Base-by-base conservation (phyloP, 768 basidiomycete species). In the Suillus spraguei region DNA sequence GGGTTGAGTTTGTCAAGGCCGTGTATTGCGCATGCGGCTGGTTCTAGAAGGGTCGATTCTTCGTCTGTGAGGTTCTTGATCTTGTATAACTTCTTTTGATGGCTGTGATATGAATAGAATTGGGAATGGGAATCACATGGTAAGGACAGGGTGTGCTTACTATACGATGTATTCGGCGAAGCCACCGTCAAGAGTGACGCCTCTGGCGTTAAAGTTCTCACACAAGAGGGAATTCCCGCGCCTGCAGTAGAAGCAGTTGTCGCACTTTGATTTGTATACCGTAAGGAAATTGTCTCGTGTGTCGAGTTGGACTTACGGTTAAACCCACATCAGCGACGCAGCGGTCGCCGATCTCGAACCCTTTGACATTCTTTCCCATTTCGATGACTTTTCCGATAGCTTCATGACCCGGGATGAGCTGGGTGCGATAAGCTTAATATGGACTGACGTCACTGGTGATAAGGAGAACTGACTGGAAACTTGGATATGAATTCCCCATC, bases 131-230 rank as follows among this genome's bases (percentile, higher is more conserved):
- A 41, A 63, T 32, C 16, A 39, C 36, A 52, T 52, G 36, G 17
- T 8, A 17, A 6, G 3, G 7, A 17, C 17, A 7, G 41, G 41
- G 8, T 42, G 41, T 42, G 28, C 89, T 74, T 69, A 94, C 93
- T 91, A 93, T 63, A 84, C 85, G 68, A 94, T 85, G 78, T 94
- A 95, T 72, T 95, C 93, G 9, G 94, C 92, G 72, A 97, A 97
- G 33, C 92, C 94, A 63, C 94, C 94, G 65, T 91, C 87, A 68
- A 84, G 77, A 22, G 88, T 91, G 52, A 95, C 90, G 55, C 94
- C 95, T 14, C 88, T 84, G 7, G 90, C 85, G 62, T 87, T 81
- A 76, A 94, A 95, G 79, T 92, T 82, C 74, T 95, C 94, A 77
- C 95, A 97, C 61, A 94, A 78, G 11, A 95, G 80, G 22, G 86